Evolutionary conservation across 2,329 filamentous ascomycete species (phyloP).

Genomic region (Curvularia eragrostidis): DNA sequence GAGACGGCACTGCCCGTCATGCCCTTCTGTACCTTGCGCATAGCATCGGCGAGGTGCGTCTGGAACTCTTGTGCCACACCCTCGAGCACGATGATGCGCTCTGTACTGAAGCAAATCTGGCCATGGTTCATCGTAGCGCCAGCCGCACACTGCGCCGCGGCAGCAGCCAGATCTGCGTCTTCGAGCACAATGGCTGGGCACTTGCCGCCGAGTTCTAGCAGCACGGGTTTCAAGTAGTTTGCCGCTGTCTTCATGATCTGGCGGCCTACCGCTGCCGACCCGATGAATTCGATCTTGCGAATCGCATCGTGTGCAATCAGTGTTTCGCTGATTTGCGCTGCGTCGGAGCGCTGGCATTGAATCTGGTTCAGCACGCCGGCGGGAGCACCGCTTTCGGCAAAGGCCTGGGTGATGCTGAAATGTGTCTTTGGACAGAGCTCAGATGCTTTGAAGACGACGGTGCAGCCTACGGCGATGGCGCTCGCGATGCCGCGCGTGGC

Average conservation of each 20-base stretch:
- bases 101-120: slow-evolving; percentile 87
- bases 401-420: slow-evolving; percentile 26
- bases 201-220: slow-evolving; percentile 84
- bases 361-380: slow-evolving; percentile 75
- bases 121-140: slow-evolving; percentile 53
- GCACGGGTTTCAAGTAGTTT: slow-evolving; percentile 74
- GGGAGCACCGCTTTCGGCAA: slow-evolving; percentile 71
- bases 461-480: slow-evolving; percentile 66
- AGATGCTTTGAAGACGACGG: slow-evolving; percentile 38
- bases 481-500: slow-evolving; percentile 37
- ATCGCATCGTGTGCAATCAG: slow-evolving; percentile 72
- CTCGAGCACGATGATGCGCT: slow-evolving; percentile 69
- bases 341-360: slow-evolving; percentile 63
- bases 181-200: slow-evolving; percentile 77
- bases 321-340: slow-evolving; percentile 69
- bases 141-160: slow-evolving; percentile 30
- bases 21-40: slow-evolving; percentile 50
- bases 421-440: slow-evolving; percentile 37
- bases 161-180: slow-evolving; percentile 66
- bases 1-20: slow-evolving; percentile 45
- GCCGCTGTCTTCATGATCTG: slow-evolving; percentile 72
- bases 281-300: slow-evolving; percentile 76
- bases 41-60: slow-evolving; percentile 50
- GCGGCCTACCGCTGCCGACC: slow-evolving; percentile 72
- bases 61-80: slow-evolving; percentile 60